A percentile compares a stretch with the other conserved stretches of the same genome.
These are phyloP conservation scores for Perkinsela sp. DNA, from an alignment of 208 protist genomes.

Conservation along the genomic window DNA sequence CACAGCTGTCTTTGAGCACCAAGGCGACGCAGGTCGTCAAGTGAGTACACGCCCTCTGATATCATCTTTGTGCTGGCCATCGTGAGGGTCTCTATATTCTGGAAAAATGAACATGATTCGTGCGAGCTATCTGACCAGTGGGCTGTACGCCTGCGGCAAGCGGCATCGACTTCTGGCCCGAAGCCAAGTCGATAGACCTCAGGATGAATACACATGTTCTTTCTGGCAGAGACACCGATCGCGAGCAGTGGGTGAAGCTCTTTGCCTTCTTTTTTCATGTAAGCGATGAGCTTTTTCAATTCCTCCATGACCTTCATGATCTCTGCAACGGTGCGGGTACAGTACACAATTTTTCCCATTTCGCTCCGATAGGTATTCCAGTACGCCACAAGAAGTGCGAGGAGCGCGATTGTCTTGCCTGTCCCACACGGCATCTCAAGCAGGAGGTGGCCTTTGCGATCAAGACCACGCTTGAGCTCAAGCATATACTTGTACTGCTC, in stretches of 20 bases:
- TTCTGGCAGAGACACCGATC: slow-evolving; percentile 56
- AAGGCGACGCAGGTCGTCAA: slow-evolving; percentile 76
- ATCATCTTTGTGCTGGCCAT: slow-evolving; percentile 23
- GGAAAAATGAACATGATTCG: slow-evolving; percentile 34
- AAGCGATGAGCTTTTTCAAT: slow-evolving; percentile 45
- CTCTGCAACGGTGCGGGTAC: slow-evolving; percentile 92
- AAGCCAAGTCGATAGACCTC: slow-evolving; percentile 19
- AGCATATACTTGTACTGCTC: slow-evolving; percentile 95
- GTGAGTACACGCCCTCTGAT: slow-evolving; percentile 75
- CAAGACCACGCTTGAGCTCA: slow-evolving; percentile 75
- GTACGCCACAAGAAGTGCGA: slow-evolving; percentile 81
- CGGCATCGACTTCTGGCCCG: slow-evolving; percentile 66
- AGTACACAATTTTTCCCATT: slow-evolving; percentile 90
- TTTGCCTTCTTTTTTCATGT: slow-evolving; percentile 25
- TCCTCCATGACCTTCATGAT: slow-evolving; percentile 89
- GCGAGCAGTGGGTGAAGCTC: slow-evolving; percentile 22
- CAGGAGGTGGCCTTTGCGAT: slow-evolving; percentile 73
- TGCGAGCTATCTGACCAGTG: slow-evolving; percentile 43
- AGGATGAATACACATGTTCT: slow-evolving; percentile 86
- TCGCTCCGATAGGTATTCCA: slow-evolving; percentile 62
- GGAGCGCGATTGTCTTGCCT: slow-evolving; percentile 93
- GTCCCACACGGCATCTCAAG: slow-evolving; percentile 97
- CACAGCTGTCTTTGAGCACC: slow-evolving; percentile 66
- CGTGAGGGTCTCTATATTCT: slow-evolving; percentile 11
- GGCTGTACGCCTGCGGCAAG: slow-evolving; percentile 71